Percentiles rank a stretch among this genome's conserved stretches.
These are phyloP conservation scores for Starmerella etchellsii DNA, from an alignment of 805 yeast genomes.

Conservation along the genomic window DNA sequence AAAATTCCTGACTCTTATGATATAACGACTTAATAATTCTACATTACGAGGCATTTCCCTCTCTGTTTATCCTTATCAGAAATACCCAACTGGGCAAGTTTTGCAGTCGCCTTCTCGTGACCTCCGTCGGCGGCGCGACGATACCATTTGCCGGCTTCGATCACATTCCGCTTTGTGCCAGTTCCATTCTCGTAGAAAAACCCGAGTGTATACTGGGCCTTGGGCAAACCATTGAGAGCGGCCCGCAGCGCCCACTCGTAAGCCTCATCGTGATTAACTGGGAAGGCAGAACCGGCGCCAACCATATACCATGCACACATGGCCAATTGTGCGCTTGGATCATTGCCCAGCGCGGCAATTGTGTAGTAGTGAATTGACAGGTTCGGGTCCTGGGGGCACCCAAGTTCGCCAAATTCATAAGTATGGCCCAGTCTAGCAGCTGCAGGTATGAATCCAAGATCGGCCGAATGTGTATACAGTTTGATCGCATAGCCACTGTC, in stretches of 20 bases:
- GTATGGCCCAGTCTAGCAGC: constrained; percentile 68
- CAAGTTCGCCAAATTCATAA: constrained; percentile 64
- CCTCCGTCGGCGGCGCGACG: constrained; percentile 54
- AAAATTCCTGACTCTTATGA: too few relatives aligned
- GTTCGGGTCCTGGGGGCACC: constrained; percentile 63
- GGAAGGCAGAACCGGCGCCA: constrained; percentile 75
- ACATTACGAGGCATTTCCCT: constrained; percentile 35
- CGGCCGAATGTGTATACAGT: constrained; percentile 76
- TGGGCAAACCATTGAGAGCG: constrained; percentile 57
- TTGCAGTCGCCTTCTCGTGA: constrained; percentile 37
- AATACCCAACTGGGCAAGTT: constrained; percentile 18
- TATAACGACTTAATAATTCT: too few relatives aligned
- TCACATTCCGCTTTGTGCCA: constrained; percentile 54
- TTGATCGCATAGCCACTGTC: constrained; percentile 77
- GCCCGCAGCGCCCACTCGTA: constrained; percentile 90
- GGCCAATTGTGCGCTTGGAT: constrained; percentile 79
- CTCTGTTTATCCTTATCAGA: constrained; percentile 24
- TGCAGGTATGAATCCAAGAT: constrained; percentile 70
- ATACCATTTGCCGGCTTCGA: constrained; percentile 62
- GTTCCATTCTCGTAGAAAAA: constrained; percentile 77
- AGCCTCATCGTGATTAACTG: constrained; percentile 69
- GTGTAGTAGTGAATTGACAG: constrained; percentile 86
- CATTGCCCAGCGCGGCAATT: constrained; percentile 78
- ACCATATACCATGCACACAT: constrained; percentile 94
- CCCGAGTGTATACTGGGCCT: constrained; percentile 78